Base-by-base conservation (phyloP, 106 monocot genomes). In the Dendrobium officinale region DNA sequence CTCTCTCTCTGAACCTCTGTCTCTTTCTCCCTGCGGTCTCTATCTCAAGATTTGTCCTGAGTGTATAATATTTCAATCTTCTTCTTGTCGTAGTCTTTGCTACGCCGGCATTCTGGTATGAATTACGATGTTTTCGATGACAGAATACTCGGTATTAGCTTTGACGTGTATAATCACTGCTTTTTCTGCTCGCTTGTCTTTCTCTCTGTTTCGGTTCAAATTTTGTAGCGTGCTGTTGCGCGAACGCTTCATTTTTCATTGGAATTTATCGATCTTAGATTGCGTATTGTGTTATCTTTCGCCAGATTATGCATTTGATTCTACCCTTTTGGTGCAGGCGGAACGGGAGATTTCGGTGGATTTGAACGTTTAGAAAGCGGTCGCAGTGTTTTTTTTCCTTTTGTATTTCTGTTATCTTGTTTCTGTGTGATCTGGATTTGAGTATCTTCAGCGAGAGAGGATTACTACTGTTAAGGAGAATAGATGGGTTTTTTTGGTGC, bases 401-500 rank as follows among this genome's bases (percentile, higher is more conserved):
- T 73, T 6, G 15, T 73, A 17, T 73, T 27, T 67, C 27, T 19
- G 5, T 67, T 67, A 67, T 67, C 6, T 58, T 72, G 74, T 75
- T 75, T 42, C 43, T 75, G 4, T 75, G 17, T n/a, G 74, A 44
- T 75, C 43, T 44, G n/a, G 31, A 75, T 43, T 75, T 48, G 45
- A 20, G 2, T 26, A 5, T 49, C 42, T 19, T 74, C 15, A 0
- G 41, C 20, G 20, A 74, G 16, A 37, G 44, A 74, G 43, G 74
- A 44, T 42, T 74, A 8, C 43, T 75, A 42, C 15, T 41, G 24
- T 42, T 17, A 47, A 48, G 27, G 26, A 10, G 26, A 26, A 76
- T 15, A 77, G 79, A 91, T 89, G 91, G 86, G 89, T 41, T 82
- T 86, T 29, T 79, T 88, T 29, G 83, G 89, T 75, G 44, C 85